Base-by-base conservation (phyloP, 2,329 filamentous ascomycete species). In the Colletotrichum melonis region DNA sequence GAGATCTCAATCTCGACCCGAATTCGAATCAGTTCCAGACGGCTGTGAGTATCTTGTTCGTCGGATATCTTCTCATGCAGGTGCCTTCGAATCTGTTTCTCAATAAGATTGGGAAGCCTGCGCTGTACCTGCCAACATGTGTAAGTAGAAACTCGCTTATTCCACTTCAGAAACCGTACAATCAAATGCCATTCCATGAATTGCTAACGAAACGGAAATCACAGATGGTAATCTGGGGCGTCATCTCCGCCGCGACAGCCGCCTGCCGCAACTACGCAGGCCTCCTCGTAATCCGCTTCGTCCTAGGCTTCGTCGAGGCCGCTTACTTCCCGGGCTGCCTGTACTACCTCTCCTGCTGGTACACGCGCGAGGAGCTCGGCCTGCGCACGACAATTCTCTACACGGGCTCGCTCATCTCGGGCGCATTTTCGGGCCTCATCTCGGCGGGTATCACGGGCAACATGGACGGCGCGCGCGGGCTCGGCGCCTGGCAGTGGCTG, bases 381-480 rank as follows among this genome's bases (percentile, higher is more conserved):
- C 82, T 92, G n/a, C 86, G 92, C 11, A 93, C 90, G 16, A 90
- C 91, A 2, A 83, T 92, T 24, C 85, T 94, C 7, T 93, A 93
- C 79, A 90, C 91, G 0, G 93, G 92, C 0, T 90, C 91, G 0
- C 84, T 94, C 32, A 88, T 95, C 24, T 92, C 91, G 1, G 92
- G 92, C 5, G 92, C 93, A 1, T 94, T 95, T 77, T 93, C 92
- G 0, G 92, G 92, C 2, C 81, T 92, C 9, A 88, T 92, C 49
- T 87, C 89, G 1, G 89, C 89, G 0, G 91, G 92, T 7, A 93
- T 95, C 67, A 91, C 89, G 0, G 83, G 85, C n/a, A 89, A 92
- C 63, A 88, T 95, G 85, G 86, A 92, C 72, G 86, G 89, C 2
- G 81, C 82, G 0, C 82, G 81, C 8, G 92, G 91, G 0, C 80